These are phyloP conservation scores for Xylaria multiplex DNA, from an alignment of 2,329 filamentous ascomycete species.

Conservation along the genomic window DNA sequence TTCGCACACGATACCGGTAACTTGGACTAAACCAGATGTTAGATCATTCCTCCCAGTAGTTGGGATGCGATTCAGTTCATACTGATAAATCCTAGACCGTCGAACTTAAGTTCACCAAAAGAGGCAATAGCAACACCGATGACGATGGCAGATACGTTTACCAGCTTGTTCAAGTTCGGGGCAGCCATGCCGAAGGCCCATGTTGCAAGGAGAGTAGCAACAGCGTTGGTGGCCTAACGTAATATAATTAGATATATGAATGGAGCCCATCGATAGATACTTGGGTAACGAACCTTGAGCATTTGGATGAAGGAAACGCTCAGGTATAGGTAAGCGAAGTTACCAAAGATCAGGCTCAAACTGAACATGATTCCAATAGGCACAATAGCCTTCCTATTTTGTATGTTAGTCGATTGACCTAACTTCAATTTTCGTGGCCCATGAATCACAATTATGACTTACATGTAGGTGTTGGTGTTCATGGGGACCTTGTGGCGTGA, in stretches of 20 bases:
- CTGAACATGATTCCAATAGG: slow-evolving; percentile 75
- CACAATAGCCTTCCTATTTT: slow-evolving; percentile 63
- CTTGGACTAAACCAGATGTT: slow-evolving; percentile 62
- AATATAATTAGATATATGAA: slow-evolving; percentile 11
- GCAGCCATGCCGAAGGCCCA: slow-evolving; percentile 67
- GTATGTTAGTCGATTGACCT: slow-evolving; percentile 28
- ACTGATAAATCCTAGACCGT: slow-evolving; percentile 68
- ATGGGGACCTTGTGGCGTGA: slow-evolving; percentile 71
- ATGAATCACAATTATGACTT: slow-evolving; percentile 7
- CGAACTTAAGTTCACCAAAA: slow-evolving; percentile 75
- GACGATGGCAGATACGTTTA: slow-evolving; percentile 65
- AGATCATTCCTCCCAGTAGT: slow-evolving; percentile 8
- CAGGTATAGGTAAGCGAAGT: slow-evolving; percentile 75
- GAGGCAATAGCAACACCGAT: slow-evolving; percentile 64
- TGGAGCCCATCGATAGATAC: slow-evolving; percentile 38
- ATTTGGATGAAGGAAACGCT: slow-evolving; percentile 77
- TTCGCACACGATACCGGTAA: slow-evolving; percentile 82
- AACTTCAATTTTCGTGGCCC: not conserved
- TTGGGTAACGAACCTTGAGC: slow-evolving; percentile 61
- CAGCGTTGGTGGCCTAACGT: slow-evolving; percentile 69
- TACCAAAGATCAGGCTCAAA: slow-evolving; percentile 73
- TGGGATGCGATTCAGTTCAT: slow-evolving; percentile 19
- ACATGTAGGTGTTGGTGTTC: slow-evolving; percentile 68
- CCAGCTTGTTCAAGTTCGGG: slow-evolving; percentile 57
- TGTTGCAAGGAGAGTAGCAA: slow-evolving; percentile 72